Evolutionary conservation across 2,329 filamentous ascomycete genomes (phyloP).

Genomic region (Emmonsiellopsis sp.): DNA sequence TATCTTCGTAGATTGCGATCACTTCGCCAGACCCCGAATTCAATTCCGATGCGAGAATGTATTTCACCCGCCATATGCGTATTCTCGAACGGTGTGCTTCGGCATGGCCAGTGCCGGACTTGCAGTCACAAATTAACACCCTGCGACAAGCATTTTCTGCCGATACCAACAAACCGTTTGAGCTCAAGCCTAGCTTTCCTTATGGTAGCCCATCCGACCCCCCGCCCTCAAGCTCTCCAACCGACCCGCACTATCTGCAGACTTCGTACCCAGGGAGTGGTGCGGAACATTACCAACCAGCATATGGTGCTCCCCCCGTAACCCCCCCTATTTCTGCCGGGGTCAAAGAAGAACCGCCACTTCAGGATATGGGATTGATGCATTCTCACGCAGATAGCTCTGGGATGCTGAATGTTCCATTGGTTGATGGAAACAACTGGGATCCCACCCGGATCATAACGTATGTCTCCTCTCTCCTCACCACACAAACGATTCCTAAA

Average conservation of each 20-base stretch:
- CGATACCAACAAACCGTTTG: slow-evolving; percentile 74
- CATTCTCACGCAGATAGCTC: slow-evolving; percentile 30
- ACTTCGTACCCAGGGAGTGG: background rate
- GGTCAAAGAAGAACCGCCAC: slow-evolving; percentile 64
- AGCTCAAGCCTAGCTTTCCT: slow-evolving; percentile 78
- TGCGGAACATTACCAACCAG: slow-evolving; percentile 1
- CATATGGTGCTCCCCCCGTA: slow-evolving; percentile 43
- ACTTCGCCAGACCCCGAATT: slow-evolving; percentile 87
- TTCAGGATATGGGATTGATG: slow-evolving; percentile 40
- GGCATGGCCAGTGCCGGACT: slow-evolving; percentile 80
- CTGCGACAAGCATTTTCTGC: slow-evolving; percentile 86
- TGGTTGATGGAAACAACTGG: slow-evolving; percentile 64
- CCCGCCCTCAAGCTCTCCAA: slow-evolving; percentile 53
- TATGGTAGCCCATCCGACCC: slow-evolving; percentile 68
- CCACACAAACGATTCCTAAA: background rate
- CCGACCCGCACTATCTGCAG: slow-evolving; percentile 40
- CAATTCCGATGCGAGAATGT: slow-evolving; percentile 74
- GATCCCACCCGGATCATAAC: slow-evolving; percentile 84
- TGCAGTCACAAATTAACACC: slow-evolving; percentile 81
- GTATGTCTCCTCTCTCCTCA: slow-evolving; percentile 48
- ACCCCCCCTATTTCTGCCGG: slow-evolving; percentile 71
- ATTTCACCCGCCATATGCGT: slow-evolving; percentile 88
- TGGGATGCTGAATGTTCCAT: slow-evolving; percentile 43
- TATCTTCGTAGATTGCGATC: slow-evolving; percentile 61
- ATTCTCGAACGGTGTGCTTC: slow-evolving; percentile 77